phyloP scores from a whole-genome alignment of 306 rosid species.

The Corylus heterophylla region DNA sequence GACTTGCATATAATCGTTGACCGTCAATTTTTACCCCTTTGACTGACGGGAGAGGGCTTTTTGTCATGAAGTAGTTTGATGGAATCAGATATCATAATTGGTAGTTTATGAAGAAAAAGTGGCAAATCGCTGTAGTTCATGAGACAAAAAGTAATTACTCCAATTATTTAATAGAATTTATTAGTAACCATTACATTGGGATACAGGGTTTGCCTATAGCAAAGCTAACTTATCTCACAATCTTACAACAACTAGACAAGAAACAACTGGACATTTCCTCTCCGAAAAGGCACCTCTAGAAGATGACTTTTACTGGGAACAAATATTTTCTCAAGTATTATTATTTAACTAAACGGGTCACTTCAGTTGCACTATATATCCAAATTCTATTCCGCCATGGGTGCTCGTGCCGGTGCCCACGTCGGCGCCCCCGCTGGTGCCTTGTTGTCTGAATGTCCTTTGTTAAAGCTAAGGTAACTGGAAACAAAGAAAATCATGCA shows the following conservation, averaged over 20 bases:
- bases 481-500: background rate
- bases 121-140: too few species aligned
- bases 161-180: background rate
- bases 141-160: too few species aligned
- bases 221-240: too few species aligned
- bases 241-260: too few species aligned
- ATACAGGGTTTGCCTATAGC: background rate
- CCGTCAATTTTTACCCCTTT: too few species aligned
- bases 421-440: constrained; percentile 5
- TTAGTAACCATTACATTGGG: background rate
- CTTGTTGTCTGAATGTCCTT: background rate
- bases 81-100: too few species aligned
- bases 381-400: background rate
- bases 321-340: too few species aligned
- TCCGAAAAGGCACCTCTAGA: background rate
- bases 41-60: too few species aligned
- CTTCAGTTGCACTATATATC: background rate
- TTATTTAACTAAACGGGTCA: background rate
- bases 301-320: background rate
- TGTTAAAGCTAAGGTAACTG: background rate
- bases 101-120: too few species aligned
- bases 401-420: background rate
- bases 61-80: too few species aligned
- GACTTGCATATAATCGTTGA: too few species aligned
- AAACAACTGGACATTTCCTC: background rate